Evolutionary conservation across 371 early-diverging fungal species (phyloP).

Genomic region (Mortierella sp.): DNA sequence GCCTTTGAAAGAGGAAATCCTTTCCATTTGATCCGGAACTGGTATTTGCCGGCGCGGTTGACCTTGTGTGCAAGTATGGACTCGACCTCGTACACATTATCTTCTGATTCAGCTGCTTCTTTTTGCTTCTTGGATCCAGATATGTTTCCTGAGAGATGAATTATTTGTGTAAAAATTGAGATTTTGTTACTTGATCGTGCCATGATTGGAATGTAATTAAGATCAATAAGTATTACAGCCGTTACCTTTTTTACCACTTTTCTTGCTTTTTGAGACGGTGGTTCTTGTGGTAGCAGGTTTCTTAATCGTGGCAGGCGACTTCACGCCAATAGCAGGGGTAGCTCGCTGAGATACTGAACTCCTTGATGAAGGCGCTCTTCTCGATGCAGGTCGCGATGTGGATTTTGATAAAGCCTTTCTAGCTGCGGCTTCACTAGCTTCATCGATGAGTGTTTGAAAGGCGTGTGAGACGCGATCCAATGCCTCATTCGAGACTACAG

Average conservation of each 20-base stretch:
- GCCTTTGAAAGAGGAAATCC: slow-evolving; percentile 10
- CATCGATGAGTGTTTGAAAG: neutral
- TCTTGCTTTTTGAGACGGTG: neutral
- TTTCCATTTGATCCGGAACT: slow-evolving; percentile 24
- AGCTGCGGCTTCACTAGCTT: slow-evolving; percentile 15
- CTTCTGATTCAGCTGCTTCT: neutral
- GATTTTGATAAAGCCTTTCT: neutral
- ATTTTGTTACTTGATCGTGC: neutral
- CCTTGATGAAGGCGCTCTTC: neutral
- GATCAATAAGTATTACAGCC: neutral
- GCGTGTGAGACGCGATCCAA: slow-evolving; percentile 5
- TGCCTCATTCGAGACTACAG: slow-evolving; percentile 13
- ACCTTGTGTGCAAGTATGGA: slow-evolving; percentile 16
- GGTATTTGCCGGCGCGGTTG: neutral
- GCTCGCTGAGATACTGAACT: too few relatives aligned
- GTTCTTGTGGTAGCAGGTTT: neutral
- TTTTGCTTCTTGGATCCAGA: neutral
- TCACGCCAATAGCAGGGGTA: neutral
- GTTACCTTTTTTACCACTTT: neutral
- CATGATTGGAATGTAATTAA: neutral
- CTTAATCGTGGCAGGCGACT: neutral
- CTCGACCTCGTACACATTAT: slow-evolving; percentile 32
- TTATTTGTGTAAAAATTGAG: neutral
- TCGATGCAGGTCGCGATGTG: neutral
- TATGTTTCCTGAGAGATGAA: neutral